Evolutionary conservation across 1,139 yeast species (phyloP).

Genomic region (Diutina neorugosa): DNA sequence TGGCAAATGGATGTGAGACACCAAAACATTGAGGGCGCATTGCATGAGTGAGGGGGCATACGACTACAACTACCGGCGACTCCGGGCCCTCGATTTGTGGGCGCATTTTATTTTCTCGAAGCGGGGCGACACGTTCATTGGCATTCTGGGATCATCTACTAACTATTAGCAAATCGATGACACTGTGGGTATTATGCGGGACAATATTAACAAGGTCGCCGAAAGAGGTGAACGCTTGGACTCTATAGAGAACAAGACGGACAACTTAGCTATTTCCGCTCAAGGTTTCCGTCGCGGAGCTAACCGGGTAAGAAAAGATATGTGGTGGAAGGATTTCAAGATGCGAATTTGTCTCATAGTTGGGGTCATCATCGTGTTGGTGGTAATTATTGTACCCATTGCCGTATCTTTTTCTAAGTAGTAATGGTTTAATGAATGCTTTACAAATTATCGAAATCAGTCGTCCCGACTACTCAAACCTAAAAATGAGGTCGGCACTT

Average conservation of each 20-base stretch:
- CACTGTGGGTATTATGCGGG: constrained; percentile 97
- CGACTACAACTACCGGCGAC: not conserved
- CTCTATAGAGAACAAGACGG: constrained; percentile 88
- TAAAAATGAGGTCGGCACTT: not conserved
- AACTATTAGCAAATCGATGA: constrained; percentile 70
- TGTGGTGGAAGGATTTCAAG: constrained; percentile 99
- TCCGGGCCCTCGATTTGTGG: not conserved
- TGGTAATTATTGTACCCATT: constrained; percentile 88
- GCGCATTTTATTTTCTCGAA: not conserved
- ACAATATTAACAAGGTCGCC: constrained; percentile 90
- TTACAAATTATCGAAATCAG: not conserved
- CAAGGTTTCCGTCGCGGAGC: constrained; percentile 97
- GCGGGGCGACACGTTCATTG: not conserved
- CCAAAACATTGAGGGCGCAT: not conserved
- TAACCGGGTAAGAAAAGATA: constrained; percentile 92
- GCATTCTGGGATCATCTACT: constrained; percentile 6
- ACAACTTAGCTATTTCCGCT: constrained; percentile 84
- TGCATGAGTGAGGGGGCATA: not conserved
- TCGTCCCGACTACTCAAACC: not conserved
- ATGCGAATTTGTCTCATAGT: constrained; percentile 87
- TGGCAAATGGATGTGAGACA: not conserved
- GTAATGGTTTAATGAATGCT: not conserved
- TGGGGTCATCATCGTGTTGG: constrained; percentile 65
- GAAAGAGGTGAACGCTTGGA: constrained; percentile 92
- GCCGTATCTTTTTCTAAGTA: constrained; percentile 67